These are phyloP conservation scores for Fusarium piperis DNA, from an alignment of 2,329 filamentous ascomycete genomes.

Conservation along the genomic window DNA sequence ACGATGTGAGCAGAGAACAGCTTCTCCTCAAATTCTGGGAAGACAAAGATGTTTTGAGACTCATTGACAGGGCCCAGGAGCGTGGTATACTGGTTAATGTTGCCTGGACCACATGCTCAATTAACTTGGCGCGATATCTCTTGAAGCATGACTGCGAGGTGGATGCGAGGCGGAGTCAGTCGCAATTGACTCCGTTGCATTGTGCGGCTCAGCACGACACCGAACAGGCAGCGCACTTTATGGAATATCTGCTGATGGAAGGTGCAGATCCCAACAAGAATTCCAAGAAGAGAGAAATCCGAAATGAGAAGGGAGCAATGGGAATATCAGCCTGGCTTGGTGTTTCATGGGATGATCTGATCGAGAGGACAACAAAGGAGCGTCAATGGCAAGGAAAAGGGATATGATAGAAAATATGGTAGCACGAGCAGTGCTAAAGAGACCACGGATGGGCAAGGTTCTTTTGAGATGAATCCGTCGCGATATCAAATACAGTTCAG, in stretches of 20 bases:
- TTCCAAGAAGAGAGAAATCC: background rate
- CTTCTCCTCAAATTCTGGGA: background rate
- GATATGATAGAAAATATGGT: background rate
- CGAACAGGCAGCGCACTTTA: background rate
- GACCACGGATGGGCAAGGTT: rapidly evolving
- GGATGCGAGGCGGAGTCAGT: background rate
- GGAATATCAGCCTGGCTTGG: background rate
- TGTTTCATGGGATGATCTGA: background rate
- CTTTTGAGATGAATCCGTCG: background rate
- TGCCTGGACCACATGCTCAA: background rate
- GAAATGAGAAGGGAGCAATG: background rate
- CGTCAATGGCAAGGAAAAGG: background rate
- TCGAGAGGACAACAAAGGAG: background rate
- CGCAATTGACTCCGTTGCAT: background rate
- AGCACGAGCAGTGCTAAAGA: background rate
- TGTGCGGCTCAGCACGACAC: background rate
- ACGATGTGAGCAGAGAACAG: background rate
- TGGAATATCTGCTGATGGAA: background rate
- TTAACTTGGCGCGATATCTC: background rate
- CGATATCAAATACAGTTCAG: background rate
- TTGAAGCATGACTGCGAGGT: background rate
- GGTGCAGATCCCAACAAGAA: background rate
- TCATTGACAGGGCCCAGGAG: no score
- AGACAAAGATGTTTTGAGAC: background rate
- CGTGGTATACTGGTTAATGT: no score